A percentile compares a stretch with the other conserved stretches of the same genome.
phyloP scores from a whole-genome alignment of 768 basidiomycete species.

The Kwoniella europaea region DNA sequence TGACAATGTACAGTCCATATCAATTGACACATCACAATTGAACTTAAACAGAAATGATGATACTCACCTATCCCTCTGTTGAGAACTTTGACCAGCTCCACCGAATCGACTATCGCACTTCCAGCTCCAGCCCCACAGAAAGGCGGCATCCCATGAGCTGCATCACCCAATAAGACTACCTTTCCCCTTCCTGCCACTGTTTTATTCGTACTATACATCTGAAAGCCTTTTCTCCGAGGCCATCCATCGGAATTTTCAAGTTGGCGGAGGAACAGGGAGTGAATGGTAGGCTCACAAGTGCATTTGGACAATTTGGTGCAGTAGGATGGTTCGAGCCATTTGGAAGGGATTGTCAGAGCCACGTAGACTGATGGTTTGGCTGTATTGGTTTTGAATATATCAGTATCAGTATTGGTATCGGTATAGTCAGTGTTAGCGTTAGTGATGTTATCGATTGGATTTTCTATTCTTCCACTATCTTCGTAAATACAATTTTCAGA shows the following conservation, averaged over 20 bases:
- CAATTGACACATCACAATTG: too few species aligned
- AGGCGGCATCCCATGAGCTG: conserved; percentile 34
- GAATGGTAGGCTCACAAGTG: neutral
- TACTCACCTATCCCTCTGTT: neutral
- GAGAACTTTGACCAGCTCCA: conserved; percentile 16
- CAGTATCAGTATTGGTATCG: neutral
- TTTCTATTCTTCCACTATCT: neutral
- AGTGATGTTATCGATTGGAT: neutral
- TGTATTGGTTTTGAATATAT: neutral
- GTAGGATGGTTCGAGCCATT: conserved; percentile 2
- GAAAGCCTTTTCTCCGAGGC: neutral
- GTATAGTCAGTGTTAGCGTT: neutral
- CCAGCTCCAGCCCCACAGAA: conserved; percentile 37
- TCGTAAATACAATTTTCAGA: too few species aligned
- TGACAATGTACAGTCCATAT: too few species aligned
- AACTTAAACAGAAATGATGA: too few species aligned
- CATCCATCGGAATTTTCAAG: conserved; percentile 10
- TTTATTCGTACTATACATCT: conserved; percentile 11
- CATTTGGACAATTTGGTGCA: neutral
- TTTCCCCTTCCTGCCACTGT: conserved; percentile 24
- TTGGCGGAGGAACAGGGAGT: conserved; percentile 13
- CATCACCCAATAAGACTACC: conserved; percentile 38
- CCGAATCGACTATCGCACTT: conserved; percentile 32
- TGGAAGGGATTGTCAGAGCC: conserved; percentile 27
- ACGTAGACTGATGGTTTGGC: conserved; percentile 9